Percentiles rank a stretch among this genome's conserved stretches.
Conservation (phyloP, 805 yeast species). For the Wickerhamiella spandovensis region DNA sequence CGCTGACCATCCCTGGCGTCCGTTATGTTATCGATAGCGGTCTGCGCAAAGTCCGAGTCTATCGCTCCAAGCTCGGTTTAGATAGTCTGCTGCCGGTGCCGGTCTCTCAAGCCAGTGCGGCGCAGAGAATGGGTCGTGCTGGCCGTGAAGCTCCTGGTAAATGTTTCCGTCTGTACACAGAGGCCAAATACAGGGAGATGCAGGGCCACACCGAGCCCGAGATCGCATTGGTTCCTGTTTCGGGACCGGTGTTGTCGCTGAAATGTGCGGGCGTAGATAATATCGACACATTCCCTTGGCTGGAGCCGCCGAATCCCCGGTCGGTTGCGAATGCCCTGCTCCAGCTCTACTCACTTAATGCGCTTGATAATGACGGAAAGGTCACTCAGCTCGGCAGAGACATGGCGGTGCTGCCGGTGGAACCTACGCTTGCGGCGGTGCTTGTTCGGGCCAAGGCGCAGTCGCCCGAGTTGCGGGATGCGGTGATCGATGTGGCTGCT, state of each 20-base stretch:
- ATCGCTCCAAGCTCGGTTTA: constrained; percentile 85
- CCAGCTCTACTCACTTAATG: constrained; percentile 65
- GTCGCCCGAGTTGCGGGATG: constrained; percentile 31
- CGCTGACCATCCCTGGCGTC: constrained; percentile 90
- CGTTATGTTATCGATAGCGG: constrained; percentile 90
- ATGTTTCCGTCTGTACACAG: constrained; percentile 73
- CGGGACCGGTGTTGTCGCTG: constrained; percentile 71
- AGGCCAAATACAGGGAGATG: constrained; percentile 46
- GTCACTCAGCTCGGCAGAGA: constrained; percentile 70
- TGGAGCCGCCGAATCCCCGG: constrained; percentile 76
- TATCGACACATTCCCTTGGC: constrained; percentile 80
- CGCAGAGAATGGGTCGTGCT: constrained; percentile 97
- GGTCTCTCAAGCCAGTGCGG: constrained; percentile 85
- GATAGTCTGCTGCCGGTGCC: constrained; percentile 90
- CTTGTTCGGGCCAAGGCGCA: constrained; percentile 51
- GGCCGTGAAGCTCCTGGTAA: constrained; percentile 95
- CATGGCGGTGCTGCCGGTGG: constrained; percentile 80
- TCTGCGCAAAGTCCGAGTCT: constrained; percentile 79
- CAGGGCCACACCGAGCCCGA: constrained; percentile 85
- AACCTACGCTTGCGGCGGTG: constrained; percentile 86
- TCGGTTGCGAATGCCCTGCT: constrained; percentile 64
- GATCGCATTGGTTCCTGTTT: constrained; percentile 71
- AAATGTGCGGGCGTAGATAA: constrained; percentile 76
- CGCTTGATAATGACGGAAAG: constrained; percentile 61
- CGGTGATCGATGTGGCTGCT: constrained; percentile 79